Percentiles rank a stretch among this genome's conserved stretches.
Conservation (phyloP, 176 grass and related monocot species). For the Oryza coarctata region DNA sequence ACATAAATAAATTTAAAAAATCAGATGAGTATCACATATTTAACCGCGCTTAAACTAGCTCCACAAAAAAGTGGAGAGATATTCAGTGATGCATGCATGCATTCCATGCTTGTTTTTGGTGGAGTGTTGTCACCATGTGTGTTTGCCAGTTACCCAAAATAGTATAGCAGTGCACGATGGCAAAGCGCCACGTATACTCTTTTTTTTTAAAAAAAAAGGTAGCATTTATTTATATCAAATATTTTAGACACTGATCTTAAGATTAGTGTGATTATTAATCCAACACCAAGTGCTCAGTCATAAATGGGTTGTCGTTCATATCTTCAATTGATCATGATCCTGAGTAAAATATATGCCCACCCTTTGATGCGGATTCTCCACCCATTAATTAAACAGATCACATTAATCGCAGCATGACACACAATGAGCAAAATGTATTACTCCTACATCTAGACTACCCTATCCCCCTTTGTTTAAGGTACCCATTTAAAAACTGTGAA, state of each 20-base stretch:
- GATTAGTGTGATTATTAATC: slow-evolving; percentile 19
- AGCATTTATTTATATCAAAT: not conserved
- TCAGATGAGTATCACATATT: not conserved
- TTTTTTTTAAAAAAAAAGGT: not conserved
- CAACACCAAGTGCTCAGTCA: not conserved
- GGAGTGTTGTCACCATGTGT: not conserved
- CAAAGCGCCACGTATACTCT: not conserved
- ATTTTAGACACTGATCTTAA: not conserved
- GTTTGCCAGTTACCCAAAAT: not conserved
- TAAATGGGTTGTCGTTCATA: slow-evolving; percentile 20
- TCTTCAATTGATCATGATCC: slow-evolving; percentile 37
- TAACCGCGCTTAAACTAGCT: not conserved
- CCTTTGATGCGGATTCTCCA: slow-evolving; percentile 42
- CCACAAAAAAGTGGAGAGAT: not conserved
- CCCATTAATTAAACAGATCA: slow-evolving; percentile 33
- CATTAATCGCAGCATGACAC: slow-evolving; percentile 43
- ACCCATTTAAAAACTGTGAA: slow-evolving; percentile 15
- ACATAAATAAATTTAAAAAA: not conserved
- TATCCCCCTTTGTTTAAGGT: slow-evolving; percentile 37
- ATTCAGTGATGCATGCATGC: not conserved
- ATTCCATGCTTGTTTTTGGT: not conserved
- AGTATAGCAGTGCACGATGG: not conserved
- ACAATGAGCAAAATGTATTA: slow-evolving; percentile 35
- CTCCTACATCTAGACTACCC: slow-evolving; percentile 37
- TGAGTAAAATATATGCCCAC: slow-evolving; percentile 23